A percentile compares a stretch with the other conserved stretches of the same genome.
phyloP scores from a whole-genome alignment of 2,329 filamentous ascomycete species.

The Fusarium euwallaceae region DNA sequence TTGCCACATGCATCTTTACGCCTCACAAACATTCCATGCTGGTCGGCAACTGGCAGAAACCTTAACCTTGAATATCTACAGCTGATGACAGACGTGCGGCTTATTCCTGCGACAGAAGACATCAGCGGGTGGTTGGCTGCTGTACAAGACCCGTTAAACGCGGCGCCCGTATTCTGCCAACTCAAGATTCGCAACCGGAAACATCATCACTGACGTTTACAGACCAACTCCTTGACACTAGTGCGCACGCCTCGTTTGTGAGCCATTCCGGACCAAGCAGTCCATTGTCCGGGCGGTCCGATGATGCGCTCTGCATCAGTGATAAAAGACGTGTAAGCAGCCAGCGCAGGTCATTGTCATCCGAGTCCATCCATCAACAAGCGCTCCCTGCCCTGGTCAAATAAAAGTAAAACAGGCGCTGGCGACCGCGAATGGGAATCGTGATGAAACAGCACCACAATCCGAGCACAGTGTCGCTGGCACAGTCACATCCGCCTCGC shows the following conservation, averaged over 20 bases:
- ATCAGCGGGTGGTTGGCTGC: not conserved
- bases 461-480: slow-evolving; percentile 21
- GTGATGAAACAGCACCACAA: slow-evolving; percentile 20
- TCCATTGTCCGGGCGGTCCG: not conserved
- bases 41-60: slow-evolving; percentile 29
- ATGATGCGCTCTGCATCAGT: not conserved
- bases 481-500: slow-evolving; percentile 15
- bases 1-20: slow-evolving; percentile 11
- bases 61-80: slow-evolving; percentile 28
- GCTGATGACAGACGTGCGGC: slow-evolving; percentile 12
- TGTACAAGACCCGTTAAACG: slow-evolving; percentile 21
- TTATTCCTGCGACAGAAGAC: not conserved
- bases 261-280: slow-evolving; percentile 19
- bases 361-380: not conserved
- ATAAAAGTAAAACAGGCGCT: not conserved
- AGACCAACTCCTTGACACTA: slow-evolving; percentile 16
- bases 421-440: slow-evolving; percentile 5
- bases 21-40: slow-evolving; percentile 10
- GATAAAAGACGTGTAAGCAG: not conserved
- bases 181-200: slow-evolving; percentile 21
- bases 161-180: slow-evolving; percentile 1
- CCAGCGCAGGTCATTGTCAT: not conserved
- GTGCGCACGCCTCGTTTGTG: slow-evolving; percentile 10
- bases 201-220: slow-evolving; percentile 36
- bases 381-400: slow-evolving; percentile 1